These are phyloP conservation scores for Solanum microdontum DNA, from an alignment of 257 asterid species.

Conservation along the genomic window DNA sequence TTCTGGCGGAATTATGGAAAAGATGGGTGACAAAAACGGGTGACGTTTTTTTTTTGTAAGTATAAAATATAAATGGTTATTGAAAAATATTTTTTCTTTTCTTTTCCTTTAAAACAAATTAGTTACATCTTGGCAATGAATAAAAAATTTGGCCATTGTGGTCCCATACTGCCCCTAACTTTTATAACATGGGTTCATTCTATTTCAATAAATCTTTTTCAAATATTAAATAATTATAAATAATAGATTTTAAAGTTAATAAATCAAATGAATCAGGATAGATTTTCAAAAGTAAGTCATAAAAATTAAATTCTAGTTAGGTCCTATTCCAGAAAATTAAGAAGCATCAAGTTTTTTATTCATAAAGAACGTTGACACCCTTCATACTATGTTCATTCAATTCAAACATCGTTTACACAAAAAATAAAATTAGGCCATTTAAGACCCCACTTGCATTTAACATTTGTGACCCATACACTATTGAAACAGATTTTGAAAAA, in stretches of 20 bases:
- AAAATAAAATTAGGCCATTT: not conserved
- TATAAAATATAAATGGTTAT: no score
- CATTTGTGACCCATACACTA: not conserved
- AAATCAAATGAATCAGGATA: not conserved
- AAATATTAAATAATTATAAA: no score
- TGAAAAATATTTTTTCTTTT: not conserved
- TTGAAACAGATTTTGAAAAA: not conserved
- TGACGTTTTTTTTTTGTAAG: not conserved
- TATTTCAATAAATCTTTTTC: no score
- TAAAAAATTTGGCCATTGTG: no score
- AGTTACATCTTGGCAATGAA: not conserved
- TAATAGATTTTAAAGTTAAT: fast-evolving
- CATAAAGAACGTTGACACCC: not conserved
- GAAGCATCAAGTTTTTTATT: not conserved
- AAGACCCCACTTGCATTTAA: not conserved
- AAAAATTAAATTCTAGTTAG: not conserved
- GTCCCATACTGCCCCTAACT: no score
- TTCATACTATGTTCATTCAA: not conserved
- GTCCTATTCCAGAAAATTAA: not conserved
- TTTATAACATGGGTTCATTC: not conserved
- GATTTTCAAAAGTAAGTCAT: not conserved
- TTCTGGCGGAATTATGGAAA: not conserved
- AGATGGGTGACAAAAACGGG: not conserved
- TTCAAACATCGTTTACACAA: not conserved
- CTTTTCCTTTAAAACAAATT: no score